These are phyloP conservation scores for Voacanga thouarsii DNA, from an alignment of 257 asterid species.

Conservation along the genomic window DNA sequence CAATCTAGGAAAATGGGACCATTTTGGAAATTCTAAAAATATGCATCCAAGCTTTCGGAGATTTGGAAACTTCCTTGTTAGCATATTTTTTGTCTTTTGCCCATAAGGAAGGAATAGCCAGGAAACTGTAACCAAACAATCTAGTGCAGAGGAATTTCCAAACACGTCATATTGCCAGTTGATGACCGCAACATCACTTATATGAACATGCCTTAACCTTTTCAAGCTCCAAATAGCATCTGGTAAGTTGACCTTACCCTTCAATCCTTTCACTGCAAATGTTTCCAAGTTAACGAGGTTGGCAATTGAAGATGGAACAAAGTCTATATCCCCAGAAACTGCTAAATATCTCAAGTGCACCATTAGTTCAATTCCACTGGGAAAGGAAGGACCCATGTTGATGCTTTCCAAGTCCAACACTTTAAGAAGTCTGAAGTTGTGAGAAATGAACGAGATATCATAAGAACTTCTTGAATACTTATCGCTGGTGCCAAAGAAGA, in stretches of 20 bases:
- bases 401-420: conserved; percentile 6
- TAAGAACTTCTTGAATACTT: neutral
- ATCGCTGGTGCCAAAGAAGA: neutral
- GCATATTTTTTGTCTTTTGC: neutral
- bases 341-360: neutral
- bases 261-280: neutral
- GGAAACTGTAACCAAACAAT: neutral
- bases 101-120: neutral
- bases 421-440: neutral
- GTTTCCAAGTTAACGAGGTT: neutral
- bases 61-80: neutral
- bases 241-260: neutral
- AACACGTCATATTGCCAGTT: neutral
- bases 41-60: neutral
- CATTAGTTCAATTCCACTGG: neutral
- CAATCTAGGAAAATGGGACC: neutral
- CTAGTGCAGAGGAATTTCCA: neutral
- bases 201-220: neutral
- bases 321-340: conserved; percentile 3
- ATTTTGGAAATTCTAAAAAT: neutral
- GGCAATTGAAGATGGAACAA: neutral
- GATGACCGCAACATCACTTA: neutral
- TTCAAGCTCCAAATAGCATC: neutral
- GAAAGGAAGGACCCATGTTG: conserved; percentile 2
- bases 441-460: conserved; percentile 1